Conservation (phyloP, 352 stramenopile species). For the Pythium chondricola region DNA sequence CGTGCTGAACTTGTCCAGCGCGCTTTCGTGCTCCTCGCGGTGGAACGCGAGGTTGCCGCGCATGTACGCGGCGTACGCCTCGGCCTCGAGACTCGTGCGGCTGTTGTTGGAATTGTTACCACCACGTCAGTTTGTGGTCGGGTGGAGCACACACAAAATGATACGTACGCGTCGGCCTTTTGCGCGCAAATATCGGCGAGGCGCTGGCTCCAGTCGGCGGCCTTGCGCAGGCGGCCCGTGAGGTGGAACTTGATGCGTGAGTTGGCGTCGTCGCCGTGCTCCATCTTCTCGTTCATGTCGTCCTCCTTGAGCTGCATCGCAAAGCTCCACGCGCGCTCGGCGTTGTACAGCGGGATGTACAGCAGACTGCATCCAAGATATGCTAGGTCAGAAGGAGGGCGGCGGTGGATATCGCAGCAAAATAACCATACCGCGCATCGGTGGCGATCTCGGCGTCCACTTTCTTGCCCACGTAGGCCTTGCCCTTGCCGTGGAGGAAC, state of each 20-base stretch:
- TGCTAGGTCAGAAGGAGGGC: too few species aligned
- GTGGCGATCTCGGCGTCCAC: slow-evolving; percentile 73
- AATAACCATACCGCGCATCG: slow-evolving; percentile 53
- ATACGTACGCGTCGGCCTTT: slow-evolving; percentile 70
- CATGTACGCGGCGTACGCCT: slow-evolving; percentile 88
- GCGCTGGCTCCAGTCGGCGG: slow-evolving; percentile 80
- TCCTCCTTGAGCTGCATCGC: slow-evolving; percentile 90
- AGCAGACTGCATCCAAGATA: slow-evolving; percentile 38
- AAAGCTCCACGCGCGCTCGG: slow-evolving; percentile 88
- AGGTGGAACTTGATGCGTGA: slow-evolving; percentile 87
- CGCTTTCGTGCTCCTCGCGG: slow-evolving; percentile 77
- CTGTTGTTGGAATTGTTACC: slow-evolving; percentile 15
- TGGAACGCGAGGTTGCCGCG: slow-evolving; percentile 84
- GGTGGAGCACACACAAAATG: too few species aligned
- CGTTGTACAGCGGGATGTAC: slow-evolving; percentile 87
- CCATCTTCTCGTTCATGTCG: slow-evolving; percentile 82
- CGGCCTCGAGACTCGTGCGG: slow-evolving; percentile 83
- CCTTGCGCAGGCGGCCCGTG: slow-evolving; percentile 82
- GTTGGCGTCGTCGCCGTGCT: slow-evolving; percentile 80
- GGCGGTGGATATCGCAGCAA: too few species aligned
- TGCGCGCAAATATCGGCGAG: slow-evolving; percentile 70
- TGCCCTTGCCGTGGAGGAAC: slow-evolving; percentile 86
- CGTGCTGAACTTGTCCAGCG: slow-evolving; percentile 75
- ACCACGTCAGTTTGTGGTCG: too few species aligned
- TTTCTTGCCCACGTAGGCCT: slow-evolving; percentile 77